Percentiles rank a stretch among this genome's conserved stretches.
Evolutionary conservation across 1,284 basidiomycete species (phyloP).

Genomic region (Leccinum subrobustum): DNA sequence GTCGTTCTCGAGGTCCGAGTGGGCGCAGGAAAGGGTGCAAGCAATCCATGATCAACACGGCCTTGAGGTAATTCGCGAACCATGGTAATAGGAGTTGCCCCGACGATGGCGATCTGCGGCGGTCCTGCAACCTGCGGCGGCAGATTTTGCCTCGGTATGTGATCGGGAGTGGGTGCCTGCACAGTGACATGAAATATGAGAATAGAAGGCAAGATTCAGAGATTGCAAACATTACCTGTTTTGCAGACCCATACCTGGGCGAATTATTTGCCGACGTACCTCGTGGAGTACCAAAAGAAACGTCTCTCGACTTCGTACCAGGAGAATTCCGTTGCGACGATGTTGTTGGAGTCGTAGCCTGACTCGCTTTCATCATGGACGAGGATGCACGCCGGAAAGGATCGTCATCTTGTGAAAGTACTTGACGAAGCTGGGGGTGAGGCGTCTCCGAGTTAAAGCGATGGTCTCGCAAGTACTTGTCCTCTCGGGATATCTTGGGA

Average conservation of each 20-base stretch:
- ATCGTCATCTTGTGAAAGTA: conserved; percentile 33
- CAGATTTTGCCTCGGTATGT: conserved; percentile 11
- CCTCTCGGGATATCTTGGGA: conserved; percentile 24
- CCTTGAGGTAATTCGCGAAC: conserved; percentile 23
- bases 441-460: conserved; percentile 23
- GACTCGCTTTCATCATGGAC: conserved; percentile 32
- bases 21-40: conserved; percentile 31
- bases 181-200: conserved; percentile 8
- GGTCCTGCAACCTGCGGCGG: conserved; percentile 15
- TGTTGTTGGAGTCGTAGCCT: conserved; percentile 23
- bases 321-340: conserved; percentile 31
- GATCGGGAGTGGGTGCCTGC: conserved; percentile 25
- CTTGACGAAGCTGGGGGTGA: conserved; percentile 33
- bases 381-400: conserved; percentile 25
- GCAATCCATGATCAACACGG: conserved; percentile 25
- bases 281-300: conserved; percentile 22
- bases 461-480: conserved; percentile 30
- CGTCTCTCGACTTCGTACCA: conserved; percentile 17
- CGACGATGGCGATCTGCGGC: conserved; percentile 34
- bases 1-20: conserved; percentile 25
- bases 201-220: background rate
- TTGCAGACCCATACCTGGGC: conserved; percentile 21
- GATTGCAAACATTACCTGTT: conserved; percentile 24
- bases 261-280: conserved; percentile 23
- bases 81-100: conserved; percentile 26